Conservation (phyloP, 129 eudicot genomes). For the Scalesia atractyloides region DNA sequence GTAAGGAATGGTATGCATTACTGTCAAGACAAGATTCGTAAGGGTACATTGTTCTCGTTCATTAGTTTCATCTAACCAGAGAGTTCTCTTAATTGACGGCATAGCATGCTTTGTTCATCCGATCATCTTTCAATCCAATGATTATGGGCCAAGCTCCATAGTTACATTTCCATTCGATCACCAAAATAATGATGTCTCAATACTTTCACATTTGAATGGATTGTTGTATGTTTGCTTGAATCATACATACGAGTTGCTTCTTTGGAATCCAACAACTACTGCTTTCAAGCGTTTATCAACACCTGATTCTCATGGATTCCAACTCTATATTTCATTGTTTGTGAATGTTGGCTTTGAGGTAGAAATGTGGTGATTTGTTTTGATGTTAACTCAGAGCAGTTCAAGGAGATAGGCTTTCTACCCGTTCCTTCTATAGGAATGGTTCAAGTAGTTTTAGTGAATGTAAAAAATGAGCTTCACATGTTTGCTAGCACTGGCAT, state of each 20-base stretch:
- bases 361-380: no score
- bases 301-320: neutral
- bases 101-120: neutral
- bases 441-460: neutral
- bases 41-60: neutral
- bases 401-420: neutral
- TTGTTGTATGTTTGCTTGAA: neutral
- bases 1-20: neutral
- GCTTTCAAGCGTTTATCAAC: neutral
- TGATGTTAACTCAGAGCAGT: no score
- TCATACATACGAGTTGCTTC: neutral
- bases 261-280: neutral
- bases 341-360: no score
- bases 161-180: neutral
- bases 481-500: neutral
- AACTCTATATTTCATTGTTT: no score
- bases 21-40: neutral
- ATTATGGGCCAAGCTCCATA: neutral
- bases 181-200: neutral
- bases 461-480: neutral
- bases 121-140: neutral
- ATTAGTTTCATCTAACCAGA: neutral
- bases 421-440: neutral
- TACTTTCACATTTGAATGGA: neutral
- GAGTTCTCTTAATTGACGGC: neutral